Evolutionary conservation across 163 green algal species (phyloP).

Genomic region (Chlamydomonas reinhardtii): DNA sequence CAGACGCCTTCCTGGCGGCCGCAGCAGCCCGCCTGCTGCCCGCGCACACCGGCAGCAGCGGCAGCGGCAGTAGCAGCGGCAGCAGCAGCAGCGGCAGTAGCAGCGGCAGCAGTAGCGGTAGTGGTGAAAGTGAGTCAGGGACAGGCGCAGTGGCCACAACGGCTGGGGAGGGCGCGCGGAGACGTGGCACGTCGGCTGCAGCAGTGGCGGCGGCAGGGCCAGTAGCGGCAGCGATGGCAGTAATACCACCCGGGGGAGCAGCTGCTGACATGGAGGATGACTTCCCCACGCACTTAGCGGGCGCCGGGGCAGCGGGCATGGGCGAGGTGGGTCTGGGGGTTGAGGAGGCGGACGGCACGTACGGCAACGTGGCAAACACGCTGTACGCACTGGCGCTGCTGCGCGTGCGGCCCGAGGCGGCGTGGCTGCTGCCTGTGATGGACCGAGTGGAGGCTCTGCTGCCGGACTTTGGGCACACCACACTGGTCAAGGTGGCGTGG

Average conservation of each 20-base stretch:
- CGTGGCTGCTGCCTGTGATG: conserved; percentile 8
- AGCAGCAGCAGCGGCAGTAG: no score
- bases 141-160: no score
- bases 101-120: neutral
- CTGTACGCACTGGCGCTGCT: conserved; percentile 28
- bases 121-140: no score
- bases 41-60: neutral
- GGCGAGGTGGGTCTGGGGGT: neutral
- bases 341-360: neutral
- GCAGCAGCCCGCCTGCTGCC: neutral
- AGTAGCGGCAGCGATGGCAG: no score
- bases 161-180: no score
- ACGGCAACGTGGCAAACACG: conserved; percentile 37
- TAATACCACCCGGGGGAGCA: no score
- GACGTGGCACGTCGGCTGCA: neutral
- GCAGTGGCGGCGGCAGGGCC: no score
- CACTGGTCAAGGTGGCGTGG: conserved; percentile 22
- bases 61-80: no score
- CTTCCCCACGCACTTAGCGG: no score
- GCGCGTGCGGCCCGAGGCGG: conserved; percentile 19
- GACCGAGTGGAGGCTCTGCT: neutral
- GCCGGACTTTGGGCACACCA: conserved; percentile 30
- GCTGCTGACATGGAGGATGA: no score
- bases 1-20: neutral
- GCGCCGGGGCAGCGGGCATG: neutral